A percentile compares a stretch with the other conserved stretches of the same genome.
Evolutionary conservation across 2,329 filamentous ascomycete species (phyloP).

Genomic region (Alternaria metachromatica): DNA sequence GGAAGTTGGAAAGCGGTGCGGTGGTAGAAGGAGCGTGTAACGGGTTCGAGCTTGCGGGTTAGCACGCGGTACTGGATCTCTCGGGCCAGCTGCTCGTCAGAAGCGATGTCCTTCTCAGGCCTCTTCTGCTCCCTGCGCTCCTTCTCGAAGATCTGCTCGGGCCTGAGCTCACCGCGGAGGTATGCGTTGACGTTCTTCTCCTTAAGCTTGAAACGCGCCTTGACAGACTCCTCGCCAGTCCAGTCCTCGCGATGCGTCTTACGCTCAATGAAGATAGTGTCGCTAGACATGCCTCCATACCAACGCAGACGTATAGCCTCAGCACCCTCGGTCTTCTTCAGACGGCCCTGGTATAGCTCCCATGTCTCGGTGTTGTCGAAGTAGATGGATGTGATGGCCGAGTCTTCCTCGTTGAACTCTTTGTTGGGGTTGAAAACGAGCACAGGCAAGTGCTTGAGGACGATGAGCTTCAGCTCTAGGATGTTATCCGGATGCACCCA

Average conservation of each 20-base stretch:
- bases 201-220: slow-evolving; percentile 92
- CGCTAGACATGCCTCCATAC: slow-evolving; percentile 96
- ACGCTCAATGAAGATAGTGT: slow-evolving; percentile 95
- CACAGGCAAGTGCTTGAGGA: slow-evolving; percentile 95
- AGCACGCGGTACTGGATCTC: slow-evolving; percentile 95
- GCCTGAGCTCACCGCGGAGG: slow-evolving; percentile 81
- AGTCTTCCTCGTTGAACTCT: slow-evolving; percentile 88
- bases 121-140: slow-evolving; percentile 95
- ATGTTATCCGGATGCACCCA: slow-evolving; percentile 99
- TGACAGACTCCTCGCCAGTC: slow-evolving; percentile 99
- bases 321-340: slow-evolving; percentile 97
- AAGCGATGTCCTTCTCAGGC: slow-evolving; percentile 85
- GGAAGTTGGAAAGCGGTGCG: slow-evolving; percentile 97
- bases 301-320: slow-evolving; percentile 95
- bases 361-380: slow-evolving; percentile 94
- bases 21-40: slow-evolving; percentile 97
- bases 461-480: slow-evolving; percentile 96
- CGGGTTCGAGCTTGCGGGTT: slow-evolving; percentile 83
- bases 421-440: slow-evolving; percentile 97
- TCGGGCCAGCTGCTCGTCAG: slow-evolving; percentile 85
- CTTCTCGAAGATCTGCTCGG: slow-evolving; percentile 93
- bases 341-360: slow-evolving; percentile 89
- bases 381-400: slow-evolving; percentile 97
- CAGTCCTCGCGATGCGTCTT: slow-evolving; percentile 99
- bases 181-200: slow-evolving; percentile 98